Evolutionary conservation across 768 basidiomycete genomes (phyloP), one percentile per base, ranked within the genome.

Genomic region (Cyclocybe aegerita): DNA sequence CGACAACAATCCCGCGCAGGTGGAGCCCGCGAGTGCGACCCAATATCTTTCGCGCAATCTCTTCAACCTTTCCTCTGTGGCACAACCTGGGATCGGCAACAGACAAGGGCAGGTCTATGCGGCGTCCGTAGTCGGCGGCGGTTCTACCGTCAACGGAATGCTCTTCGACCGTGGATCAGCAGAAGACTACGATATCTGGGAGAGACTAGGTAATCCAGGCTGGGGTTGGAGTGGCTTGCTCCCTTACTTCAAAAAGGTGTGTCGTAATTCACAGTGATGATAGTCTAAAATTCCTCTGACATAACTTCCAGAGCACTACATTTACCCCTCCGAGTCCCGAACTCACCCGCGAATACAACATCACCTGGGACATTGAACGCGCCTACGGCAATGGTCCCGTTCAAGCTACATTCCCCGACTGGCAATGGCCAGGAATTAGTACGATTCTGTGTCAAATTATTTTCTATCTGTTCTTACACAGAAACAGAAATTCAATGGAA

Each of bases 111-210:
- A 34, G 7, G 44, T 55, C 9, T 50, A 43, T 16, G 54, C 54
- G 10, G 54, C 54, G 12, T 39, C 49, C 11, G 49, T 50, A 15
- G 54, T 57, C 17, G 56, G 56, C 1, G 56, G 56, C 3, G 46
- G 52, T 11, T 45, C 52, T n/a, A 53, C 43, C 12, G 46, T 57
- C 9, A 57, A 57, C 15, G 52, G 47, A 6, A 53, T 57, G 55
- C 33, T 53, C 4, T 57, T 53, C 29, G 52, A 49, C 14, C 48
- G 55, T 17, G 48, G 48, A 1, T 38, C 42, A 7, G 48, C 48
- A 7, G 52, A 46, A 12, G 55, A 57, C 23, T 57, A 57, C 31
- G 45, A 57, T 17, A 50, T 46, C 35, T 57, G 55, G 55, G 51
- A 44, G 15, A 40, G 38, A n/a, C 40, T 50, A 7, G 55, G 55